Percentiles rank a stretch among this genome's conserved stretches.
Evolutionary conservation across 2,329 filamentous ascomycete genomes (phyloP).

Genomic region (Plenodomus biglobosus): DNA sequence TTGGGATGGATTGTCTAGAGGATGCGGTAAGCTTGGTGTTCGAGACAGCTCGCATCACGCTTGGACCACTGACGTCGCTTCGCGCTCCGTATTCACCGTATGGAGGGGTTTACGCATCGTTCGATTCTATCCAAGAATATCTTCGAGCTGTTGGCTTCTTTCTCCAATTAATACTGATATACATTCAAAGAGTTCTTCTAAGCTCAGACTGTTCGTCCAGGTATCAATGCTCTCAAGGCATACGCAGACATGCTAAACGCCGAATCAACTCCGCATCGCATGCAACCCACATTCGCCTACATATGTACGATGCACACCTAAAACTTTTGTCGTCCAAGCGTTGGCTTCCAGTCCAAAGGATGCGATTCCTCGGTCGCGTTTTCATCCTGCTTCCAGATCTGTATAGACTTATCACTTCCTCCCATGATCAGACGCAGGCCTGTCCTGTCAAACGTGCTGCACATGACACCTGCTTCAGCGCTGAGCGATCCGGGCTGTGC

Average conservation of each 20-base stretch:
- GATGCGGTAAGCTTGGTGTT: conserved; percentile 21
- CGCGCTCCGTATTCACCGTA: conserved; percentile 9
- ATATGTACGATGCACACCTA: conserved; percentile 1
- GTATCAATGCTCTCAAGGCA: not conserved
- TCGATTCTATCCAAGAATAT: too few species aligned
- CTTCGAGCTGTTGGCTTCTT: too few species aligned
- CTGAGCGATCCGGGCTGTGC: conserved; percentile 93
- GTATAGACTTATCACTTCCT: conserved; percentile 89
- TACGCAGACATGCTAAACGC: conserved; percentile 5
- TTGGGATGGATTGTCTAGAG: conserved; percentile 25
- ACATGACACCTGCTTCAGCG: conserved; percentile 93
- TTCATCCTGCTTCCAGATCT: conserved; percentile 95
- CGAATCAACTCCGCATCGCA: conserved; percentile 7
- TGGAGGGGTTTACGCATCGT: conserved; percentile 3
- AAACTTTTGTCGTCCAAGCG: conserved; percentile 72
- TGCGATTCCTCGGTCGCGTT: conserved; percentile 88
- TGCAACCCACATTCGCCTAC: conserved; percentile 2
- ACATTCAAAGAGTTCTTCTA: not conserved
- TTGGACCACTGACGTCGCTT: conserved; percentile 23
- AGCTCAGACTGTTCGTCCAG: not conserved
- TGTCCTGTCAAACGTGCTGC: conserved; percentile 86
- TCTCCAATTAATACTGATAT: conserved; percentile 2
- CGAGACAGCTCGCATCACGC: conserved; percentile 15
- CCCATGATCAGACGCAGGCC: conserved; percentile 88
- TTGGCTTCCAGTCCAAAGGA: conserved; percentile 89